A percentile compares a stretch with the other conserved stretches of the same genome.
These are phyloP conservation scores for Rubus parviflorus DNA, from an alignment of 306 rosid genomes.

Conservation along the genomic window DNA sequence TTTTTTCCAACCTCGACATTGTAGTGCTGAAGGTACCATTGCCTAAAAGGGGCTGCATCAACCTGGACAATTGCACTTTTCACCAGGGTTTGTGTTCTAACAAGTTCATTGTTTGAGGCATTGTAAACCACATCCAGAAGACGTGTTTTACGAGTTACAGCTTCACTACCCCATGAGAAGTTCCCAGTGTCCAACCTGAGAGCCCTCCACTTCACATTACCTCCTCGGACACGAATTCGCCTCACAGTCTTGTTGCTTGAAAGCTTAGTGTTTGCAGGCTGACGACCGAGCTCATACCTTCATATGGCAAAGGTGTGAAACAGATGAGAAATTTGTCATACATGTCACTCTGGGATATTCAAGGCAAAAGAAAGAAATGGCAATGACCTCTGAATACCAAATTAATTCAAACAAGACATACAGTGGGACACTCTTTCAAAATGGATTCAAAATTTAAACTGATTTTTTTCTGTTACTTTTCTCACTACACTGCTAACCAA, in stretches of 20 bases:
- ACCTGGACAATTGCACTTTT: constrained; percentile 45
- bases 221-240: constrained; percentile 45
- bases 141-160: constrained; percentile 45
- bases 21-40: constrained; percentile 47
- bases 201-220: constrained; percentile 52
- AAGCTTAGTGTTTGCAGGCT: constrained; percentile 45
- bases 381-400: neutral
- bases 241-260: constrained; percentile 51
- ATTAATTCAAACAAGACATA: neutral
- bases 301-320: no score
- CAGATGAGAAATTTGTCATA: no score
- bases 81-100: constrained; percentile 51
- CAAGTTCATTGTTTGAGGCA: constrained; percentile 52
- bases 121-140: constrained; percentile 47
- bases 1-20: constrained; percentile 43
- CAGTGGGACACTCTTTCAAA: neutral
- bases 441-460: neutral
- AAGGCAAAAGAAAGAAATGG: neutral
- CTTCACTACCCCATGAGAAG: constrained; percentile 48
- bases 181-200: constrained; percentile 51
- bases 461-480: no score
- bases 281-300: constrained; percentile 55
- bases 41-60: constrained; percentile 51
- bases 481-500: neutral
- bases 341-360: neutral